Evolutionary conservation across 2,329 filamentous ascomycete species (phyloP), one percentile per base, ranked within the genome.

Genomic region (Dactylella cylindrospora): DNA sequence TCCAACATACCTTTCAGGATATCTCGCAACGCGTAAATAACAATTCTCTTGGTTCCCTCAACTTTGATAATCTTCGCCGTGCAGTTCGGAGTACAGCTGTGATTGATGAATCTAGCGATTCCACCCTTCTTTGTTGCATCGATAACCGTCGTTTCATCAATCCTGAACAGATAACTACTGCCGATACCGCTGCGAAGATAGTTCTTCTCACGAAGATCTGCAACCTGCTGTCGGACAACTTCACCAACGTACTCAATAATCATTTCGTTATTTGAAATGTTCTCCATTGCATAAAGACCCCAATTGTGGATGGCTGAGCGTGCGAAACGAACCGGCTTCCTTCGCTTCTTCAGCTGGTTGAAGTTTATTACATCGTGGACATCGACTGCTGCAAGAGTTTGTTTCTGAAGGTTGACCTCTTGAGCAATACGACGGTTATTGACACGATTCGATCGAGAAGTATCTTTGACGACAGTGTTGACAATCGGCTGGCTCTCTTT

Each of bases 211-310:
- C 93, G 85, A 71, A 97, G 84, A 73, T 98, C 93, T n/a, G 93
- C 90, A 61, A 98, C 93, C 70, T 94, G 89, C 74, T 98, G 93
- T 54, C 93, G 84, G 29, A 98, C 90, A 73, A 95, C 93, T 75
- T 98, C 93, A 62, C 93, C 93, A 8, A 98, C 93, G 72, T 98
- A 98, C 75, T 98, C 93, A 71, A 98, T 98, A 72, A 98, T 98
- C 90, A 98, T 96, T 74, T 98, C 93, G 73, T 95, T 94, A 72
- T 91, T 90, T 61, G 86, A 82, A 66, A 98, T 98, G 71, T 95
- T 93, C 75, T 98, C 93, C 79, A 96, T 91, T 2, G 93, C 90
- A 71, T 98, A 98, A 22, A 98, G 76, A 22, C 93, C 93, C 93
- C 93, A 98, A 70, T 96, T 97, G 75, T 98, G 93, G 69, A 98